Base-by-base conservation (phyloP, 768 basidiomycete species). In the Clitopilus passeckerianus region DNA sequence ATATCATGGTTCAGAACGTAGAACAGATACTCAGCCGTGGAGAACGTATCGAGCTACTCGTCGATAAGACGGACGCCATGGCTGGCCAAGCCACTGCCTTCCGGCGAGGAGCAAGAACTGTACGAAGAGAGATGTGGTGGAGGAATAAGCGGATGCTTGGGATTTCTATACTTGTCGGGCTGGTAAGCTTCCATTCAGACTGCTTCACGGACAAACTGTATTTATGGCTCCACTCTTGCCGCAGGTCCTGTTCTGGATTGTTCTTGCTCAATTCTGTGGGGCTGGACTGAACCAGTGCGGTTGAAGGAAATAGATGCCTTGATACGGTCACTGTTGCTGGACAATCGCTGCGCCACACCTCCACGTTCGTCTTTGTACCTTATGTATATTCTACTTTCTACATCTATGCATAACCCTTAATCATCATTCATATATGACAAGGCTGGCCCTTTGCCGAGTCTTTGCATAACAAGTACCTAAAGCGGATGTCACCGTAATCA, bases 1-100 rank as follows among this genome's bases (percentile, higher is more conserved):
- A 95, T 67, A 93, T 97, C 74, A 96, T 97, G 95, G 95, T 98
- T 55, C 92, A 98, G 73, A 98, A 98, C 71, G 95, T 98, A 63
- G 94, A 98, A 74, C 91, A 95, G 71, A 96, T 98, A 63, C 83
- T 99, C 43, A 89, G 85, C 57, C 82, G 97, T 35, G 97, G 97
- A 22, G 97, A 99, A 73, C 82, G 97, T 57, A 93, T 99, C 64
- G 96, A 98, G 71, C 80, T 98, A 16, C 82, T 99, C 56, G 91
- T 98, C 30, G 94, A 98, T 77, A 97, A 97, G 80, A 99, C 97
- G 27, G 95, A 98, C 69, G 90, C 82, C 57, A 92, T 99, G 87
- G 90, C 92, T 6, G 89, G 87, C 9, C 95, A 98, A 72, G 94
- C 96, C 4, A 92, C 91, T 2, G 93, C 93, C 6, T 99, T 99